A percentile compares a stretch with the other conserved stretches of the same genome.
Evolutionary conservation across 2,329 filamentous ascomycete genomes (phyloP).

Genomic region (Elsinoe perseae): DNA sequence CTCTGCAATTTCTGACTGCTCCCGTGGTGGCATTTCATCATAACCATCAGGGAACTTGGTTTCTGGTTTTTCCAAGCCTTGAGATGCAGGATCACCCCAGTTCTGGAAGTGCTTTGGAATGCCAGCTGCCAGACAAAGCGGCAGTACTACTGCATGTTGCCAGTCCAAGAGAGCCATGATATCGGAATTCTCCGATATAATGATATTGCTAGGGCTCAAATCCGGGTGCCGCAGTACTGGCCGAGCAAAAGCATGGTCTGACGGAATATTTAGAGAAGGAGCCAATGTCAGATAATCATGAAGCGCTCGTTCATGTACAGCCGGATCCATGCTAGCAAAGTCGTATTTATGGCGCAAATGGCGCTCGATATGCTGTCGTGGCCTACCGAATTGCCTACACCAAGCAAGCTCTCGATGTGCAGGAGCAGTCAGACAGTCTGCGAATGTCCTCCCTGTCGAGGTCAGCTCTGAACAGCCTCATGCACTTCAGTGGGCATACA

Average conservation of each 20-base stretch:
- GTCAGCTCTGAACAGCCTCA: not conserved
- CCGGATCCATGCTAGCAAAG: conserved; percentile 25
- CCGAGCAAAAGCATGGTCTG: conserved; percentile 11
- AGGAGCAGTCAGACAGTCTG: not conserved
- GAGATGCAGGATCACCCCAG: conserved; percentile 28
- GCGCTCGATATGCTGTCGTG: conserved; percentile 10
- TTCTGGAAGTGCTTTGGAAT: conserved; percentile 37
- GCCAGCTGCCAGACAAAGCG: conserved; percentile 31
- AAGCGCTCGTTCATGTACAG: conserved; percentile 22
- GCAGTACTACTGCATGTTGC: conserved; percentile 34
- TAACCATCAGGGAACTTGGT: conserved; percentile 2
- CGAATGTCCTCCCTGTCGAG: not conserved
- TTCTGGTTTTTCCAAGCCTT: conserved; percentile 20
- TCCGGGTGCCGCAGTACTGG: conserved; percentile 32
- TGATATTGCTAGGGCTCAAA: conserved; percentile 30
- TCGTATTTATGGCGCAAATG: conserved; percentile 28
- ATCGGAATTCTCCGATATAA: conserved; percentile 25
- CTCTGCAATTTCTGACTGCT: conserved; percentile 6
- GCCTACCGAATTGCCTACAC: not conserved
- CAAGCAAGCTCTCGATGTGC: not conserved
- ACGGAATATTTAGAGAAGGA: conserved; percentile 19
- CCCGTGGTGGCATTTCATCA: conserved; percentile 8
- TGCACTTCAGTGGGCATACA: not conserved
- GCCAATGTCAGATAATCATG: conserved; percentile 29
- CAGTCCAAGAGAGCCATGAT: conserved; percentile 37